These are phyloP conservation scores for Tuber borchii DNA, from an alignment of 495 filamentous ascomycete genomes.

Conservation along the genomic window DNA sequence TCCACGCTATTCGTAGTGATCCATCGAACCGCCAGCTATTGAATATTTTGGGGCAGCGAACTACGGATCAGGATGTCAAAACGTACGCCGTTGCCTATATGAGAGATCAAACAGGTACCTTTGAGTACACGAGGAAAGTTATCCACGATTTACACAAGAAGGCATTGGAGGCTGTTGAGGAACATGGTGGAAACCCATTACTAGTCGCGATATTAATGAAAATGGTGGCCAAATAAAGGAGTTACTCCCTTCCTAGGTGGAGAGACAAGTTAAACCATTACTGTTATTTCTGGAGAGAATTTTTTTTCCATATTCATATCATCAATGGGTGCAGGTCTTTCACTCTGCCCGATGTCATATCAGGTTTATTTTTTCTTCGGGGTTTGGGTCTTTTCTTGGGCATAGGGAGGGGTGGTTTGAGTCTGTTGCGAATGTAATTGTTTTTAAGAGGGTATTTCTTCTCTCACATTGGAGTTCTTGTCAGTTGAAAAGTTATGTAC, in stretches of 20 bases:
- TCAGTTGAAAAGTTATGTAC: not conserved
- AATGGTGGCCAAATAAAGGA: constrained; percentile 28
- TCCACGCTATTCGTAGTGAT: constrained; percentile 82
- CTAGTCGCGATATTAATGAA: constrained; percentile 30
- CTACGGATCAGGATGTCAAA: constrained; percentile 80
- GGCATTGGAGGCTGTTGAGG: constrained; percentile 60
- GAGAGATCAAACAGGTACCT: constrained; percentile 74
- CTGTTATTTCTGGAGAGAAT: not conserved
- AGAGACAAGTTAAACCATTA: not conserved
- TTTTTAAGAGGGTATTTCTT: not conserved
- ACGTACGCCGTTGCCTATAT: constrained; percentile 86
- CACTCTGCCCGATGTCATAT: not conserved
- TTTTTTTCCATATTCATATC: not conserved
- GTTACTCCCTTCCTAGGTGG: constrained; percentile 10
- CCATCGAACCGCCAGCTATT: constrained; percentile 73
- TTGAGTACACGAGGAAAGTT: constrained; percentile 73
- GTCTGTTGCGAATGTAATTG: not conserved
- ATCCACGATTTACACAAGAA: constrained; percentile 59
- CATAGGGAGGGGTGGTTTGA: not conserved
- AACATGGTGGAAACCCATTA: constrained; percentile 51
- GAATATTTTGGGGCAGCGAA: constrained; percentile 88
- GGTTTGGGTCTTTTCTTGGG: constrained; percentile 7
- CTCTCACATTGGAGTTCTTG: not conserved
- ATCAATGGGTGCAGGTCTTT: not conserved
- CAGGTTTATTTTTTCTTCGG: constrained; percentile 11